Evolutionary conservation across 495 filamentous ascomycete genomes (phyloP).

Genomic region (Pseudevernia furfuracea): DNA sequence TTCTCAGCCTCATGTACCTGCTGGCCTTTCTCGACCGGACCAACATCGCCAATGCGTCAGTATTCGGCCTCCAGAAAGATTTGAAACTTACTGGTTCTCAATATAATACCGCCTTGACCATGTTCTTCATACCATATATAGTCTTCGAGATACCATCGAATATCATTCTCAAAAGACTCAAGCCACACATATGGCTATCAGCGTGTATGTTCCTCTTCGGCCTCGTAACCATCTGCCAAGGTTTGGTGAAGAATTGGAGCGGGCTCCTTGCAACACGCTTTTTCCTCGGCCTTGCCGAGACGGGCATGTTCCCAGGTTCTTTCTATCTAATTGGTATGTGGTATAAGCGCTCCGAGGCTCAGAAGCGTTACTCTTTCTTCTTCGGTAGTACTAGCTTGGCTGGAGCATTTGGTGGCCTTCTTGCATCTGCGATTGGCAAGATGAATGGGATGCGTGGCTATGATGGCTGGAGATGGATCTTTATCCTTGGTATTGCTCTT

Average conservation of each 20-base stretch:
- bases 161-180: conserved; percentile 71
- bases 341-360: conserved; percentile 81
- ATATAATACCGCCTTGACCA: conserved; percentile 61
- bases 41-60: conserved; percentile 62
- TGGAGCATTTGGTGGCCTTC: conserved; percentile 77
- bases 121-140: conserved; percentile 90
- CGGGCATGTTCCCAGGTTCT: conserved; percentile 78
- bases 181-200: conserved; percentile 75
- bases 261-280: conserved; percentile 78
- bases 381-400: conserved; percentile 76
- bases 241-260: conserved; percentile 67
- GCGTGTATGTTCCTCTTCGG: conserved; percentile 80
- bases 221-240: conserved; percentile 67
- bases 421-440: conserved; percentile 78
- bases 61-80: conserved; percentile 36
- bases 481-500: conserved; percentile 25
- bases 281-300: conserved; percentile 81
- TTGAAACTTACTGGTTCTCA: conserved; percentile 45
- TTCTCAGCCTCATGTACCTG: conserved; percentile 73
- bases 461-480: conserved; percentile 81
- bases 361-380: conserved; percentile 85
- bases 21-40: conserved; percentile 79
- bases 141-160: conserved; percentile 85
- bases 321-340: conserved; percentile 82
- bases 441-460: conserved; percentile 59